Percentiles rank a stretch among this genome's conserved stretches.
phyloP scores from a whole-genome alignment of 805 yeast genomes.

The Saccharomycopsis sp. region DNA sequence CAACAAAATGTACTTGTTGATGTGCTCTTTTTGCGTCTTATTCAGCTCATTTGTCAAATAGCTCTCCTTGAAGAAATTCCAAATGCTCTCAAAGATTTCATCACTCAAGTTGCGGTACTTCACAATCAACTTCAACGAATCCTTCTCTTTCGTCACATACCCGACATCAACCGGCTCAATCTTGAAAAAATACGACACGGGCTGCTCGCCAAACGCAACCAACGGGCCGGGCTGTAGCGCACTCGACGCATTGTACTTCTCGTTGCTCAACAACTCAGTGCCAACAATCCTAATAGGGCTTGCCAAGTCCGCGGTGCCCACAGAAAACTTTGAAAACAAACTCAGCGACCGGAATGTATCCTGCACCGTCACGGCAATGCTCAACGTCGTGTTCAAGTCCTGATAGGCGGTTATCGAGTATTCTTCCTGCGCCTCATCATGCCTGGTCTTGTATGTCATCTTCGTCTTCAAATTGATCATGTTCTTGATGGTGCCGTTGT shows the following conservation, averaged over 20 bases:
- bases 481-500: constrained; percentile 11
- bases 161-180: constrained; percentile 29
- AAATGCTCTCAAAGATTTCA: constrained; percentile 34
- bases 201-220: constrained; percentile 62
- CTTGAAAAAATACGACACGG: constrained; percentile 51
- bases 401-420: constrained; percentile 17
- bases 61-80: constrained; percentile 20
- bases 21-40: constrained; percentile 18
- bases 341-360: constrained; percentile 55
- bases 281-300: constrained; percentile 46
- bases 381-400: constrained; percentile 43
- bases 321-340: constrained; percentile 58
- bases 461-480: constrained; percentile 16
- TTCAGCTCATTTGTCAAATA: constrained; percentile 14
- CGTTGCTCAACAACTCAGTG: constrained; percentile 33
- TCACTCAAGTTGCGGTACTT: constrained; percentile 37
- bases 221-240: constrained; percentile 28
- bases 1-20: constrained; percentile 24
- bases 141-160: constrained; percentile 24
- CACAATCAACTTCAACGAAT: constrained; percentile 35
- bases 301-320: constrained; percentile 46
- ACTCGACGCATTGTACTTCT: constrained; percentile 28
- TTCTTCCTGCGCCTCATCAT: constrained; percentile 9
- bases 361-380: constrained; percentile 69
- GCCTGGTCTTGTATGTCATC: constrained; percentile 9